These are phyloP conservation scores for Suhomyces vadensis DNA, from an alignment of 805 yeast species.

Conservation along the genomic window DNA sequence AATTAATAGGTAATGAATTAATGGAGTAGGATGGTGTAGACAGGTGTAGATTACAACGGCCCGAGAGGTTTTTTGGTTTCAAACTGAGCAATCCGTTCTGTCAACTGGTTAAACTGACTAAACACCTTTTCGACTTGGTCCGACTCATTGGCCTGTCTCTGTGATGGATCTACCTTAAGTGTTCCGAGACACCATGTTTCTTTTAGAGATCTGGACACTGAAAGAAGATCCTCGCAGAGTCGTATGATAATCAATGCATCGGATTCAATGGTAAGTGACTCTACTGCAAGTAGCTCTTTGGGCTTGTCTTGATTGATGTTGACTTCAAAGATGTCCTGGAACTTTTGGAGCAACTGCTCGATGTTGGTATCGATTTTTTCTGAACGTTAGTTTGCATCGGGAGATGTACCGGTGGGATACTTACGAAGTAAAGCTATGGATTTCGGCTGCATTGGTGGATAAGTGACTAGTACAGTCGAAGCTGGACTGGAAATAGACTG, in stretches of 20 bases:
- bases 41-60: background rate
- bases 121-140: conserved; percentile 27
- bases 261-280: conserved; percentile 55
- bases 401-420: conserved; percentile 15
- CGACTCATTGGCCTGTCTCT: conserved; percentile 18
- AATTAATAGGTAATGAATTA: conserved; percentile 3
- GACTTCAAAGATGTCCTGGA: conserved; percentile 53
- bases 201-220: conserved; percentile 49
- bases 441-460: conserved; percentile 44
- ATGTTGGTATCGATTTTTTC: conserved; percentile 54
- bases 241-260: conserved; percentile 52
- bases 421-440: conserved; percentile 42
- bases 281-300: conserved; percentile 48
- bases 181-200: conserved; percentile 62
- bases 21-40: no score
- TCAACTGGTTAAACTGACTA: conserved; percentile 34
- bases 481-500: no score
- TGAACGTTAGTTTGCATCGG: conserved; percentile 28
- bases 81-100: conserved; percentile 29
- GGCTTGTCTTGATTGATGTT: conserved; percentile 44
- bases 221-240: conserved; percentile 52
- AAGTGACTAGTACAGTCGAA: background rate
- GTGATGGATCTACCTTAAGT: conserved; percentile 34
- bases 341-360: conserved; percentile 52
- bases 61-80: conserved; percentile 10